Conservation (phyloP, 768 basidiomycete genomes). For the Hebeloma cylindrosporum region DNA sequence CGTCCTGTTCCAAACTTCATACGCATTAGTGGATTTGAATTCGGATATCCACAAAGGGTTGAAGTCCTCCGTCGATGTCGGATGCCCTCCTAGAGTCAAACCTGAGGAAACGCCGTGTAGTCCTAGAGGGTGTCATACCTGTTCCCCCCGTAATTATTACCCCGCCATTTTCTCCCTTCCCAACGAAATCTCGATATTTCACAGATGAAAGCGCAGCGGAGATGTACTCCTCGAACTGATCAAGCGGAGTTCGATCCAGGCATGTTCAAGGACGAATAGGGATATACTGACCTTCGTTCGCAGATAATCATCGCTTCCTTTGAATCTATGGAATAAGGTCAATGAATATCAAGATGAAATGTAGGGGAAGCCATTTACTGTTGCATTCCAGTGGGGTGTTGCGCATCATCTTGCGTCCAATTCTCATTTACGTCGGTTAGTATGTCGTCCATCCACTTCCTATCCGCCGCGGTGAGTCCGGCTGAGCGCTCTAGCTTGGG, state of each 20-base stretch:
- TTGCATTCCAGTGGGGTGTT: conserved; percentile 54
- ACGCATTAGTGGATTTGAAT: conserved; percentile 86
- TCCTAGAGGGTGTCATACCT: conserved; percentile 31
- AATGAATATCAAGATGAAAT: not conserved
- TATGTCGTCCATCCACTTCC: conserved; percentile 98
- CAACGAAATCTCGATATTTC: conserved; percentile 85
- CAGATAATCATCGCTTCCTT: conserved; percentile 95
- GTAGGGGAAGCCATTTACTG: conserved; percentile 43
- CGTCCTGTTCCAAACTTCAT: conserved; percentile 83
- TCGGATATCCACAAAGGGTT: conserved; percentile 85
- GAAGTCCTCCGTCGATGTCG: conserved; percentile 73
- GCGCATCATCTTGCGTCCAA: conserved; percentile 69
- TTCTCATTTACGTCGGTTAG: conserved; percentile 81
- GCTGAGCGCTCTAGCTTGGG: conserved; percentile 75
- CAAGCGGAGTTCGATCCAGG: not conserved
- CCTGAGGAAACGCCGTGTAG: not conserved
- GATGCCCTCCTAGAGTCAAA: conserved; percentile 44
- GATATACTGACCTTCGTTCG: conserved; percentile 64
- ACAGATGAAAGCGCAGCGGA: conserved; percentile 84
- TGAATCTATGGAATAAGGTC: conserved; percentile 62
- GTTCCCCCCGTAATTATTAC: conserved; percentile 69
- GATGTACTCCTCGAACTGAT: conserved; percentile 95
- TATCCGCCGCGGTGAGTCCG: conserved; percentile 85
- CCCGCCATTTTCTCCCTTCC: conserved; percentile 61
- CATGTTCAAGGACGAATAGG: not conserved